Percentiles rank a stretch among this genome's conserved stretches.
These are phyloP conservation scores for Brachypodium distachyon DNA, from an alignment of 202 grass and related monocot species.

Conservation along the genomic window DNA sequence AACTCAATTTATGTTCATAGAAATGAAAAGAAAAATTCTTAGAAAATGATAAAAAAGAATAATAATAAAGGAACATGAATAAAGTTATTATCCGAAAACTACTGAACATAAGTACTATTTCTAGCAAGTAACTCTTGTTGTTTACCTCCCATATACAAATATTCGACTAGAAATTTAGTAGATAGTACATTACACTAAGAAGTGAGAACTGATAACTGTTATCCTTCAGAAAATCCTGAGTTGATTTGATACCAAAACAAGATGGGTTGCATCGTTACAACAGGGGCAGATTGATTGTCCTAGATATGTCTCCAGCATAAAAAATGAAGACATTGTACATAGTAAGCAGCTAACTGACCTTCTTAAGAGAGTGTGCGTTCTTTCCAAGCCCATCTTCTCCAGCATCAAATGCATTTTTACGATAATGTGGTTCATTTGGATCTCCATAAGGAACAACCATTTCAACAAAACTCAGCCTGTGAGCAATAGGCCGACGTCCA, in stretches of 20 bases:
- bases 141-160: not conserved
- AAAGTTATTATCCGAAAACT: not conserved
- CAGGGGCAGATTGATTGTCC: not conserved
- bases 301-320: not conserved
- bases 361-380: constrained; percentile 98
- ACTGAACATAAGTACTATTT: not conserved
- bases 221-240: not conserved
- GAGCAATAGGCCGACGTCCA: constrained; percentile 80
- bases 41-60: not conserved
- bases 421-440: constrained; percentile 95
- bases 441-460: constrained; percentile 99
- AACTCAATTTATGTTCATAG: not conserved
- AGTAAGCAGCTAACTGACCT: constrained; percentile 34
- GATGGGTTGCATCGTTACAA: not conserved
- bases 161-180: not conserved
- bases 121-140: not conserved
- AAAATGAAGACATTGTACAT: not conserved
- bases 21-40: not conserved
- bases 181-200: not conserved
- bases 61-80: not conserved
- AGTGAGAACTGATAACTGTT: too few species aligned
- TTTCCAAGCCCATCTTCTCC: constrained; percentile 99
- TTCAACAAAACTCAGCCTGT: constrained; percentile 98
- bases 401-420: constrained; percentile 99
- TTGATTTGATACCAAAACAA: not conserved